phyloP scores from a whole-genome alignment of 805 yeast genomes.

The Alloascoidea hylecoeti region DNA sequence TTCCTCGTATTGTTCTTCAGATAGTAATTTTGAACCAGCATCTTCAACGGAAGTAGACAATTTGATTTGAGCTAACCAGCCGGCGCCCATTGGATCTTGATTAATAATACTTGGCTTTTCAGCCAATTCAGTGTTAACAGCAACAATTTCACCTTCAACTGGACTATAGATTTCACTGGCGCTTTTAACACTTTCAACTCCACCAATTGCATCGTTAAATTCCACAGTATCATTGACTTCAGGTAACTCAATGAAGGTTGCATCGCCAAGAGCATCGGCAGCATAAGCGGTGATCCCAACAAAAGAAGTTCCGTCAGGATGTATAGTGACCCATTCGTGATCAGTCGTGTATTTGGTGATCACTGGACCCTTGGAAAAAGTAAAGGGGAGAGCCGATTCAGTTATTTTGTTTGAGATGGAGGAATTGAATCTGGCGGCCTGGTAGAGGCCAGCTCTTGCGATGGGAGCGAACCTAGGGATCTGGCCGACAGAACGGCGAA shows the following conservation, averaged over 20 bases:
- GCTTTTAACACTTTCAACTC: slow-evolving; percentile 88
- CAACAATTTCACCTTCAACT: slow-evolving; percentile 61
- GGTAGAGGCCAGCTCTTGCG: not conserved
- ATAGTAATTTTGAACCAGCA: slow-evolving; percentile 31
- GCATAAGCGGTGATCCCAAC: slow-evolving; percentile 93
- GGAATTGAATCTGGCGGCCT: not conserved
- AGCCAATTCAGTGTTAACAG: slow-evolving; percentile 52
- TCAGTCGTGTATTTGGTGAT: slow-evolving; percentile 63
- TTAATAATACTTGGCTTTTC: slow-evolving; percentile 69
- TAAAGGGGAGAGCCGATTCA: slow-evolving; percentile 16
- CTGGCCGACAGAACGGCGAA: too few species aligned
- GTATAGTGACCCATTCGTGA: slow-evolving; percentile 91
- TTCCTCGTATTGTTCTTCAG: slow-evolving; percentile 39
- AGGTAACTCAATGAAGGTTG: slow-evolving; percentile 86
- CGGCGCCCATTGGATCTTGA: slow-evolving; percentile 84
- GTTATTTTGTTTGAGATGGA: slow-evolving; percentile 14
- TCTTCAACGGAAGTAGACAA: slow-evolving; percentile 26
- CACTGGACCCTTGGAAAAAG: slow-evolving; percentile 26
- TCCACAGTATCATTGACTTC: slow-evolving; percentile 48
- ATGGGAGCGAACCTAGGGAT: not conserved
- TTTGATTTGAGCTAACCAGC: slow-evolving; percentile 80
- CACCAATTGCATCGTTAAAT: slow-evolving; percentile 76
- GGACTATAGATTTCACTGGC: slow-evolving; percentile 92
- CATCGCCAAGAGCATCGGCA: slow-evolving; percentile 93
- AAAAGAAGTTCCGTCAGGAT: slow-evolving; percentile 65